Conservation (phyloP, 306 rosid species). For the Heteromeles arbutifolia region DNA sequence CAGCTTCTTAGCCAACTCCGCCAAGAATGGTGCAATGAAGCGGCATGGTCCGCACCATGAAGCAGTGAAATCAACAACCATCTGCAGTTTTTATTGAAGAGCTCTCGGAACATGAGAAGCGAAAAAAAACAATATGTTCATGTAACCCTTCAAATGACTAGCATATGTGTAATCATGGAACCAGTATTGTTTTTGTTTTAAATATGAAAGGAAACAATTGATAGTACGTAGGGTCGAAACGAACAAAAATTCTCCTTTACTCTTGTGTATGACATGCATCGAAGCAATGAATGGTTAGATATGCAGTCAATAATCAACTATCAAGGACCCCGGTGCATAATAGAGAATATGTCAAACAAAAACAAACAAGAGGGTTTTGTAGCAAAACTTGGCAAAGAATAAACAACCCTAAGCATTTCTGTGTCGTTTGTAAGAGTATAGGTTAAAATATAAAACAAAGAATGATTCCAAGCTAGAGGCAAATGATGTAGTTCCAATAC, state of each 20-base stretch:
- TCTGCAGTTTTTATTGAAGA: slow-evolving; percentile 22
- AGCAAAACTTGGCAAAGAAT: too few species aligned
- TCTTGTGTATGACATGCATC: background rate
- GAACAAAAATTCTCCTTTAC: too few species aligned
- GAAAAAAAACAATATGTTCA: too few species aligned
- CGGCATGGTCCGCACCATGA: slow-evolving; percentile 99
- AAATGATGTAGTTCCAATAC: too few species aligned
- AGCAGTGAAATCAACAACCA: slow-evolving; percentile 89
- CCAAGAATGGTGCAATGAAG: slow-evolving; percentile 65
- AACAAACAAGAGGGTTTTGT: too few species aligned
- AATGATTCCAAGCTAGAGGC: background rate
- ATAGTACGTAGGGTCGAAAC: background rate
- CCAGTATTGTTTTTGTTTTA: too few species aligned
- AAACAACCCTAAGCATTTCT: background rate
- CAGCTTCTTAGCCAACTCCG: slow-evolving; percentile 63
- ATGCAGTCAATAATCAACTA: too few species aligned
- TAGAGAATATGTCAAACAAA: too few species aligned
- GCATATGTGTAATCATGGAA: too few species aligned
- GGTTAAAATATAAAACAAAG: too few species aligned
- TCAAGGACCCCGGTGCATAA: background rate
- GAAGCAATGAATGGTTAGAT: background rate
- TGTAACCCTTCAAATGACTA: too few species aligned
- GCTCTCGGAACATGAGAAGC: background rate
- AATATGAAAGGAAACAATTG: background rate
- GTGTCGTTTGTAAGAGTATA: background rate